Conservation (phyloP, 257 asterid genomes). For the Solanum ossicruentum region DNA sequence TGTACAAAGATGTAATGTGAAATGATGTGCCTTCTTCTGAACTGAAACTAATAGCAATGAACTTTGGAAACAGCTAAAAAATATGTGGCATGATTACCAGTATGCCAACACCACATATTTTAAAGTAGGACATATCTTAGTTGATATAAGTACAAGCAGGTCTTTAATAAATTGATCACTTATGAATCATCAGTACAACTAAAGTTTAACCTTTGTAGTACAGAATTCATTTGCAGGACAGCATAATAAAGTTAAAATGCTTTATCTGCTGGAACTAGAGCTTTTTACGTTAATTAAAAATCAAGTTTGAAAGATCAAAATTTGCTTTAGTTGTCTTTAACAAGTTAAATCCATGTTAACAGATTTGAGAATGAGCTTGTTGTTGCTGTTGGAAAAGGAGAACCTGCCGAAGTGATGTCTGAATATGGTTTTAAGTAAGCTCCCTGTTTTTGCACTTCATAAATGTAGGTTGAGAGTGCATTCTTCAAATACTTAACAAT, state of each 20-base stretch:
- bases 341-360: conserved; percentile 2
- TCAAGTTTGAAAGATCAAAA: not conserved
- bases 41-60: not conserved
- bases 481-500: not conserved
- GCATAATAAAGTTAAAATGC: not conserved
- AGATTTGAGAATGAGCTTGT: conserved; percentile 62
- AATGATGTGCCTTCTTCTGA: not conserved
- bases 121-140: not conserved
- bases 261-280: not conserved
- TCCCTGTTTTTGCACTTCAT: not conserved
- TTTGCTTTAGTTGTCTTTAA: not conserved
- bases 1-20: not conserved
- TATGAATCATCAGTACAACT: not conserved
- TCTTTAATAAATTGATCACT: not conserved
- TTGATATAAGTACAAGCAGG: not conserved
- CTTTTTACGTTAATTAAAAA: not conserved
- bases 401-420: conserved; percentile 75
- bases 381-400: conserved; percentile 87
- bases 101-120: not conserved
- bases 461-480: not conserved
- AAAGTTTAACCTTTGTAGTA: not conserved
- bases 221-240: not conserved
- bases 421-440: conserved; percentile 84
- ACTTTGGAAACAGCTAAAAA: not conserved
- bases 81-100: not conserved